These are phyloP conservation scores for Pulveroboletus ravenelii DNA, from an alignment of 768 basidiomycete genomes.

Conservation along the genomic window DNA sequence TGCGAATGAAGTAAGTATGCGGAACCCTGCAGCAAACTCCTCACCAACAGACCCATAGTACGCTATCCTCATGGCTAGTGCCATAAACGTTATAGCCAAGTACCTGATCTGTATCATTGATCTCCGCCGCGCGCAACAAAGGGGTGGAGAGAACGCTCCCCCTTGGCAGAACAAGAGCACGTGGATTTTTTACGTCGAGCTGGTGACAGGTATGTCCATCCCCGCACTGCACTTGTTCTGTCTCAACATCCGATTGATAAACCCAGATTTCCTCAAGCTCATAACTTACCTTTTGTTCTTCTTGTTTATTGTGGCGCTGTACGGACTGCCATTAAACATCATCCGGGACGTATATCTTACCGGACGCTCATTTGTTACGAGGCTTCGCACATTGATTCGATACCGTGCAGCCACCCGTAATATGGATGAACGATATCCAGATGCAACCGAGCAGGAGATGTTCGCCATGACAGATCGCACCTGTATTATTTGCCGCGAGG, in stretches of 20 bases:
- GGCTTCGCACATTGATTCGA: conserved; percentile 82
- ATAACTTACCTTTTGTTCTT: conserved; percentile 93
- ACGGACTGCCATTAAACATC: conserved; percentile 94
- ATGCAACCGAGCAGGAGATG: conserved; percentile 85
- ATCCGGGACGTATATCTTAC: conserved; percentile 97
- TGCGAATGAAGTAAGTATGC: conserved; percentile 74
- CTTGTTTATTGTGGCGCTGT: conserved; percentile 87
- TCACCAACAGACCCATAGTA: conserved; percentile 50
- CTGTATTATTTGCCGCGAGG: conserved; percentile 98
- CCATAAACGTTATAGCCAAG: conserved; percentile 73
- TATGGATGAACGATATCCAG: conserved; percentile 94
- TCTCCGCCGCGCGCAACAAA: conserved; percentile 65
- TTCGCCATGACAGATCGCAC: conserved; percentile 78
- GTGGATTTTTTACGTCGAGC: conserved; percentile 92
- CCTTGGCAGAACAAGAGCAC: conserved; percentile 99
- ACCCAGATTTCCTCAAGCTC: conserved; percentile 86
- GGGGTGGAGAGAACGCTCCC: conserved; percentile 81
- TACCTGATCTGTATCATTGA: conserved; percentile 82
- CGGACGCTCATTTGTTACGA: conserved; percentile 83
- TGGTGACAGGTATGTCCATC: conserved; percentile 68
- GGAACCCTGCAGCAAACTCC: not conserved
- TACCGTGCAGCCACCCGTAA: conserved; percentile 93
- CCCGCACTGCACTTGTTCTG: not conserved
- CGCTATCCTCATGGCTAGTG: conserved; percentile 79
- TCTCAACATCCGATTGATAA: conserved; percentile 6